phyloP scores from a whole-genome alignment of 768 basidiomycete genomes.

The Pisolithus sp. region DNA sequence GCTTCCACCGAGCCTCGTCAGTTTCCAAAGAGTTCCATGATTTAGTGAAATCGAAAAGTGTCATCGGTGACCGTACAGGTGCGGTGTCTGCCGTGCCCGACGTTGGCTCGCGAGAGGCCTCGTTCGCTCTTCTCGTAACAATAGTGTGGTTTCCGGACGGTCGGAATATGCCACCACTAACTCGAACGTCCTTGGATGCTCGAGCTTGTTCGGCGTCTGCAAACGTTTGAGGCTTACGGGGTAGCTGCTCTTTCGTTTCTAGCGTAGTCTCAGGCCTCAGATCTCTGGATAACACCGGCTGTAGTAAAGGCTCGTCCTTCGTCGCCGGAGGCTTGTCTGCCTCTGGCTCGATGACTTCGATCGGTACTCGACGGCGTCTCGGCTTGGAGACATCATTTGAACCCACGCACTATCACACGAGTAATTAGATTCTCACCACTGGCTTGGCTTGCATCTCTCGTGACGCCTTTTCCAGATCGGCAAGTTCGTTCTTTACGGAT shows the following conservation, averaged over 20 bases:
- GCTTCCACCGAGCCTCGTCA: constrained; percentile 45
- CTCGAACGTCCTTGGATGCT: constrained; percentile 38
- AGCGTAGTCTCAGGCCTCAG: constrained; percentile 15
- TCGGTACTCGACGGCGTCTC: constrained; percentile 57
- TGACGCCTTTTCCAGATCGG: constrained; percentile 39
- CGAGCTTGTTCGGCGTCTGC: constrained; percentile 54
- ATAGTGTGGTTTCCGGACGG: constrained; percentile 55
- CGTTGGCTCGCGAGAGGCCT: constrained; percentile 1
- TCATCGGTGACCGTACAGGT: constrained; percentile 28
- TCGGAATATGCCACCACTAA: constrained; percentile 72
- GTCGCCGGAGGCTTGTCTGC: constrained; percentile 1
- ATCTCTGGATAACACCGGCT: constrained; percentile 35
- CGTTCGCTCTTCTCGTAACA: constrained; percentile 33
- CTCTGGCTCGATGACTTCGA: constrained; percentile 46
- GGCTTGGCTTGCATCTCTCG: constrained; percentile 30
- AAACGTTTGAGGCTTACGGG: constrained; percentile 36
- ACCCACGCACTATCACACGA: neutral
- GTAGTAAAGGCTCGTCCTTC: constrained; percentile 25
- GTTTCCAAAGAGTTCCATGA: constrained; percentile 45
- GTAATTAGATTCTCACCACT: constrained; percentile 7
- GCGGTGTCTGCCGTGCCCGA: constrained; percentile 2
- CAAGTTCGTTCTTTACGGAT: constrained; percentile 57
- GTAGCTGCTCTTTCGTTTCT: constrained; percentile 2
- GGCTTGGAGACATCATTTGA: constrained; percentile 10
- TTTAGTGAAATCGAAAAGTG: constrained; percentile 58